Evolutionary conservation across 176 grass and related monocot genomes (phyloP).

Genomic region (Paspalum vaginatum): DNA sequence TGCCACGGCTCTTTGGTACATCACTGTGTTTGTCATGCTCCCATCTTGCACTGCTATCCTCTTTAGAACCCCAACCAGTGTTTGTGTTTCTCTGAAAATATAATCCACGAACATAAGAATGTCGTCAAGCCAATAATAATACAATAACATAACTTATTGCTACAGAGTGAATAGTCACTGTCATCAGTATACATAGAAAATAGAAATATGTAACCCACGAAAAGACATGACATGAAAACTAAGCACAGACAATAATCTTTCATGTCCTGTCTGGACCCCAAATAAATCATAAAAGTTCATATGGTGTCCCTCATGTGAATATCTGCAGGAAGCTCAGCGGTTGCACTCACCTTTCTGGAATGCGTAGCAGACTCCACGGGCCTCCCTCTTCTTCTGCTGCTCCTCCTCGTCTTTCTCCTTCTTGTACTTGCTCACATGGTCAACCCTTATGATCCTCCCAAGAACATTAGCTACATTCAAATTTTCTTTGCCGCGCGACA

Average conservation of each 20-base stretch:
- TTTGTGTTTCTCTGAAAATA: constrained; percentile 62
- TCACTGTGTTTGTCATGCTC: constrained; percentile 53
- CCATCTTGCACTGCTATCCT: constrained; percentile 53
- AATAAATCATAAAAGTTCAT: background rate
- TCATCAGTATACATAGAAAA: background rate
- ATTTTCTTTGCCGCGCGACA: constrained; percentile 55
- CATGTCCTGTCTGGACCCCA: background rate
- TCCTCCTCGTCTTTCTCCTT: constrained; percentile 89
- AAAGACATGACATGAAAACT: background rate
- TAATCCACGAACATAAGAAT: background rate
- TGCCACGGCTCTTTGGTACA: constrained; percentile 61
- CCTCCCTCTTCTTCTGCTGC: constrained; percentile 72
- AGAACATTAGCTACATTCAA: constrained; percentile 93
- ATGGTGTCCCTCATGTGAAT: constrained; percentile 53
- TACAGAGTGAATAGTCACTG: background rate
- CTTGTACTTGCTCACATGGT: constrained; percentile 96
- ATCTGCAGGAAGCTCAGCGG: constrained; percentile 78
- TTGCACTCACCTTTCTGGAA: constrained; percentile 97
- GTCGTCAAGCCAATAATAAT: background rate
- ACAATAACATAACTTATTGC: background rate
- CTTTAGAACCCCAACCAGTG: constrained; percentile 63
- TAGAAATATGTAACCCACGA: background rate
- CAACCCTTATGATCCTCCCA: constrained; percentile 80
- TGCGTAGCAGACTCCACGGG: constrained; percentile 82
- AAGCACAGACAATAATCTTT: background rate